phyloP scores from a whole-genome alignment of 2,329 filamentous ascomycete species.

The Pseudophaeomoniella oleicola region DNA sequence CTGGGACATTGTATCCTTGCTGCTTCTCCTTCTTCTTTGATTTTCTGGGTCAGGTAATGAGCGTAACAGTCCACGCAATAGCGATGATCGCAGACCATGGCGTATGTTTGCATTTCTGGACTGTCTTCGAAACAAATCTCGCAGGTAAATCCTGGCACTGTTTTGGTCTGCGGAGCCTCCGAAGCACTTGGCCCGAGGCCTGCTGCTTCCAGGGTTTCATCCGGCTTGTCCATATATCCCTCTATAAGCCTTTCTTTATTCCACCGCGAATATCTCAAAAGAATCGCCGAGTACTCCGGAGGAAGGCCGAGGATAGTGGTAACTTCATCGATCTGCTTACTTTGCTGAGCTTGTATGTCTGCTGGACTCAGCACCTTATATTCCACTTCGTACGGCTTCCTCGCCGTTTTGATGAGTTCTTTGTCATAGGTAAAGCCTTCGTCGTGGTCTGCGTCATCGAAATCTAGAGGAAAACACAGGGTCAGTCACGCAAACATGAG shows the following conservation, averaged over 20 bases:
- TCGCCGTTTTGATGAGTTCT: constrained; percentile 57
- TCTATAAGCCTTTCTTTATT: constrained; percentile 93
- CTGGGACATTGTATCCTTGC: constrained; percentile 88
- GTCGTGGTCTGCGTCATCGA: constrained; percentile 41
- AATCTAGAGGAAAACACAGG: constrained; percentile 26
- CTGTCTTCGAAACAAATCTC: constrained; percentile 95
- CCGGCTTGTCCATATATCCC: constrained; percentile 82
- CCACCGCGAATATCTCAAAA: constrained; percentile 82
- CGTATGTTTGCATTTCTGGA: constrained; percentile 63
- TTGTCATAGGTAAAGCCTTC: constrained; percentile 52
- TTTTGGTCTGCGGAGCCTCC: constrained; percentile 52
- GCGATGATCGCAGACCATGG: constrained; percentile 86
- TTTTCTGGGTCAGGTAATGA: constrained; percentile 85
- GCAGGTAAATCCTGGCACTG: constrained; percentile 65
- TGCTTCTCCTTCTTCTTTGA: constrained; percentile 87
- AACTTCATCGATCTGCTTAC: constrained; percentile 75
- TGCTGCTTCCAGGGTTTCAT: constrained; percentile 67
- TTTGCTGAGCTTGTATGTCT: constrained; percentile 75
- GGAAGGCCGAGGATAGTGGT: constrained; percentile 81
- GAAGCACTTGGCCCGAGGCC: constrained; percentile 57
- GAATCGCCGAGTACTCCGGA: constrained; percentile 78
- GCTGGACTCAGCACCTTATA: constrained; percentile 66
- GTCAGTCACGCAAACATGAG: neutral
- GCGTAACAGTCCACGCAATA: constrained; percentile 89
- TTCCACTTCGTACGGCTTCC: constrained; percentile 66